Conservation (phyloP, 805 yeast genomes). For the Zygosaccharomyces bisporus region DNA sequence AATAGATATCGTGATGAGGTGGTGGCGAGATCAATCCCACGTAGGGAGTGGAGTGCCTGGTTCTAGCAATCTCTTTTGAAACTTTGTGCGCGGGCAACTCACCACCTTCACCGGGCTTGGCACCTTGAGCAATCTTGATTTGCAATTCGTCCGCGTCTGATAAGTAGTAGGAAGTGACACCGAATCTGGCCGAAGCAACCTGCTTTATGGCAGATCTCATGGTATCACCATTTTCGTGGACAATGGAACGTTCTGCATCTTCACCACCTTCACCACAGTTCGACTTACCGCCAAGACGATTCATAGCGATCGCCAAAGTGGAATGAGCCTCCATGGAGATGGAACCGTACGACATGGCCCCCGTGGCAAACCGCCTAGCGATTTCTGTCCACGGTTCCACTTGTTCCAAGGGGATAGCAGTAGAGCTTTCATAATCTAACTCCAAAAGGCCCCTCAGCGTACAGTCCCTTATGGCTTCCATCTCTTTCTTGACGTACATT, state of each 20-base stretch:
- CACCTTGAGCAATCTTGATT: constrained; percentile 99
- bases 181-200: constrained; percentile 96
- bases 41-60: constrained; percentile 94
- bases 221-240: constrained; percentile 84
- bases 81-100: constrained; percentile 96
- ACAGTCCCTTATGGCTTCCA: constrained; percentile 87
- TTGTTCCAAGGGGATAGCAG: constrained; percentile 88
- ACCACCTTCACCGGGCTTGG: constrained; percentile 99
- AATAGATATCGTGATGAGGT: constrained; percentile 97
- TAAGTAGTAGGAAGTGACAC: constrained; percentile 91
- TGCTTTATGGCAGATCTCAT: constrained; percentile 99
- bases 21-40: constrained; percentile 98
- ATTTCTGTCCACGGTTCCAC: constrained; percentile 99
- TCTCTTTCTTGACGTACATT: constrained; percentile 82
- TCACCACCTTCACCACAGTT: constrained; percentile 99
- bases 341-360: constrained; percentile 99
- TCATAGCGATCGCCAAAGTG: constrained; percentile 97
- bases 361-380: constrained; percentile 96
- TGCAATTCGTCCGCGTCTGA: constrained; percentile 97
- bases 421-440: constrained; percentile 70
- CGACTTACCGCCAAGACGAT: constrained; percentile 94
- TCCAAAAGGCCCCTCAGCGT: constrained; percentile 92
- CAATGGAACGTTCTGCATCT: constrained; percentile 83
- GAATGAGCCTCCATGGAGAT: constrained; percentile 98
- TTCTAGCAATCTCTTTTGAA: constrained; percentile 79